Evolutionary conservation across 306 rosid species (phyloP).

Genomic region (Medicago lupulina): DNA sequence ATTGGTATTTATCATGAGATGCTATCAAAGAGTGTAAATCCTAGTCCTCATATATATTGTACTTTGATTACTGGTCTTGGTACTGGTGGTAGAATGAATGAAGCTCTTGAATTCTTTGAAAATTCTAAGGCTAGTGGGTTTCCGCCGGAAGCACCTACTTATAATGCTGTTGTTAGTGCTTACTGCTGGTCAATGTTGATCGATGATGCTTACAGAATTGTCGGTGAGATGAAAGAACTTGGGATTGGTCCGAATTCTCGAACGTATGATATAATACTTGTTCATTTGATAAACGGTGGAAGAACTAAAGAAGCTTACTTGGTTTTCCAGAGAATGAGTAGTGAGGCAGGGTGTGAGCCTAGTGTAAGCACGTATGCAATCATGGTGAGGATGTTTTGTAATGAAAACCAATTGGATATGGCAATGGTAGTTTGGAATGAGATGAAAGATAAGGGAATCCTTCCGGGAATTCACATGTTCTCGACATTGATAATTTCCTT

Average conservation of each 20-base stretch:
- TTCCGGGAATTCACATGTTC: constrained; percentile 88
- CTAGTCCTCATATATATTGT: constrained; percentile 79
- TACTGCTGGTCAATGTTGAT: constrained; percentile 71
- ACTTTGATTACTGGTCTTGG: constrained; percentile 85
- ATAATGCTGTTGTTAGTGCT: constrained; percentile 89
- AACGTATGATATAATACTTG: constrained; percentile 73
- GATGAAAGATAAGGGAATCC: constrained; percentile 71
- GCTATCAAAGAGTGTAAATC: constrained; percentile 56
- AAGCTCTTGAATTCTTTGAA: constrained; percentile 71
- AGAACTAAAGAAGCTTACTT: constrained; percentile 69
- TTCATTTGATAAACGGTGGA: constrained; percentile 65
- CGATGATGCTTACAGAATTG: constrained; percentile 57
- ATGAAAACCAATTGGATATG: constrained; percentile 61
- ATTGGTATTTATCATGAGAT: constrained; percentile 65
- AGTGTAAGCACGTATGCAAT: constrained; percentile 72
- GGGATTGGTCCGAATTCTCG: constrained; percentile 79
- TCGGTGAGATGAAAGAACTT: constrained; percentile 65
- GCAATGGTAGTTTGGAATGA: constrained; percentile 71
- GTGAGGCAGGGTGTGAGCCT: constrained; percentile 68
- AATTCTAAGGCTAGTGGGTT: constrained; percentile 62
- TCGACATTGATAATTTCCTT: constrained; percentile 64
- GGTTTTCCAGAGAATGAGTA: constrained; percentile 65
- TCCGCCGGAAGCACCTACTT: constrained; percentile 67
- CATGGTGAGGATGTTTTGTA: constrained; percentile 83
- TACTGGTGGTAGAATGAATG: constrained; percentile 68